These are phyloP conservation scores for Spergularia marina DNA, from an alignment of 148 eudicot species.

Conservation along the genomic window DNA sequence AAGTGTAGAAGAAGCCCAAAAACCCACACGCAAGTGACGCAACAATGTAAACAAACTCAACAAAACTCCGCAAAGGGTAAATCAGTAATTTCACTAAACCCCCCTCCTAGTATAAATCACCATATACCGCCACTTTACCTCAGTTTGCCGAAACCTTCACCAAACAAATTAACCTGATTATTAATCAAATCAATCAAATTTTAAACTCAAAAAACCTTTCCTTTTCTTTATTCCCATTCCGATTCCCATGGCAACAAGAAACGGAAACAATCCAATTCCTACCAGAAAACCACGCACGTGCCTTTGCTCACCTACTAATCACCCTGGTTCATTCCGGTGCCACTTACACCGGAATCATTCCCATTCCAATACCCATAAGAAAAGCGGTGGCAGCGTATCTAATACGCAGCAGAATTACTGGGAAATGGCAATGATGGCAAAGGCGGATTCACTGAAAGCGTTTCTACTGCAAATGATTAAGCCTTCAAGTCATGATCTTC, in stretches of 20 bases:
- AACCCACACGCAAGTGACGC: not conserved
- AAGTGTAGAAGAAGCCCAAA: too few relatives aligned
- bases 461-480: conserved; percentile 3
- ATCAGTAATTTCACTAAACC: too few relatives aligned
- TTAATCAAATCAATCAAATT: too few relatives aligned
- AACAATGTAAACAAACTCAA: not conserved
- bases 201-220: not conserved
- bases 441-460: not conserved
- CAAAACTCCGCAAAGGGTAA: not conserved
- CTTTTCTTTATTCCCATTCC: not conserved
- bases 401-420: not conserved
- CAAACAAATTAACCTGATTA: not conserved
- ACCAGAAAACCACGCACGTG: conserved; percentile 21
- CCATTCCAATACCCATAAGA: not conserved
- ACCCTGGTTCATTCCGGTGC: conserved; percentile 61
- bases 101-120: not conserved
- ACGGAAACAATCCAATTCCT: not conserved
- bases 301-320: conserved; percentile 51
- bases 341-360: conserved; percentile 35
- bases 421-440: not conserved
- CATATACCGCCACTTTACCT: conserved; percentile 4
- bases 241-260: not conserved
- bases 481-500: conserved; percentile 18
- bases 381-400: too few relatives aligned
- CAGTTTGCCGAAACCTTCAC: not conserved